phyloP scores from a whole-genome alignment of 2,329 filamentous ascomycete genomes.

The Botrytis hyacinthi region DNA sequence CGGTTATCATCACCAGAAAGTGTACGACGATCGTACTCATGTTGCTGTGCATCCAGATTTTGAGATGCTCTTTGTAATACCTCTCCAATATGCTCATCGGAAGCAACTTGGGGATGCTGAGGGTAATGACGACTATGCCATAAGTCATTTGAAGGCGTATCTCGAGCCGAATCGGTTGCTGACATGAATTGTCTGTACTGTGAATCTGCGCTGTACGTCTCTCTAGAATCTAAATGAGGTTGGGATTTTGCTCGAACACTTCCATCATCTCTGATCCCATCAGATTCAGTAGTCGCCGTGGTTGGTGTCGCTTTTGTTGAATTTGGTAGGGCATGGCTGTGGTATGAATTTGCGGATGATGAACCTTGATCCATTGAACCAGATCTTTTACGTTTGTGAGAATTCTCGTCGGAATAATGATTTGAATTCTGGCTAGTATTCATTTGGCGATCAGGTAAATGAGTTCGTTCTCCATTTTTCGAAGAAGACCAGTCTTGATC shows the following conservation, averaged over 20 bases:
- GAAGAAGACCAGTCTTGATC: constrained; percentile 37
- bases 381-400: constrained; percentile 69
- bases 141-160: constrained; percentile 27
- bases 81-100: constrained; percentile 51
- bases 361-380: constrained; percentile 52
- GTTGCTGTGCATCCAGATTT: constrained; percentile 41
- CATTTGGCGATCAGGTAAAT: constrained; percentile 22
- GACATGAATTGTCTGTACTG: constrained; percentile 33
- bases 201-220: constrained; percentile 30
- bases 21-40: constrained; percentile 37
- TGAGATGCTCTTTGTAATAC: constrained; percentile 51
- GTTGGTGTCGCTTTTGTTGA: constrained; percentile 39
- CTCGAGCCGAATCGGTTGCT: constrained; percentile 31
- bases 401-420: constrained; percentile 40
- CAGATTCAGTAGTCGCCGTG: constrained; percentile 38
- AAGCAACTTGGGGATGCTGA: constrained; percentile 47
- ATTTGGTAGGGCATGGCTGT: constrained; percentile 39
- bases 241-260: constrained; percentile 43
- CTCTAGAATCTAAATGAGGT: constrained; percentile 38
- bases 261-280: constrained; percentile 39
- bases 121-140: constrained; percentile 38
- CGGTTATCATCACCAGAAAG: constrained; percentile 42
- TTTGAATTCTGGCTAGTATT: constrained; percentile 28
- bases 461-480: constrained; percentile 30
- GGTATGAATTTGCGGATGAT: constrained; percentile 40